A percentile compares a stretch with the other conserved stretches of the same genome.
These are phyloP conservation scores for Pestalotiopsis sp. DNA, from an alignment of 2,329 filamentous ascomycete species.

Conservation along the genomic window DNA sequence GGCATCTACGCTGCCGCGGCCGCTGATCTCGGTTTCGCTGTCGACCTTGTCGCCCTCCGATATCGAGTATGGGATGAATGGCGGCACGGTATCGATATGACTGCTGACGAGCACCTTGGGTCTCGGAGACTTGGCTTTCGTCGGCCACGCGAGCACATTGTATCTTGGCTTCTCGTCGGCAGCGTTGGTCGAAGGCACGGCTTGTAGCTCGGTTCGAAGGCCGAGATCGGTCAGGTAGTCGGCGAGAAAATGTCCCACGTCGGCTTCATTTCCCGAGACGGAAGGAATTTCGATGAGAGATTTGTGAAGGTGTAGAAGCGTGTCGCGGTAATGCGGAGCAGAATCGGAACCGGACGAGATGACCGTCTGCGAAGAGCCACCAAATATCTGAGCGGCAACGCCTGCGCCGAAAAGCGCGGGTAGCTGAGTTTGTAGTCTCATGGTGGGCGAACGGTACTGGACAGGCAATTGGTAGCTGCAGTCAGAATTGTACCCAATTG, in stretches of 20 bases:
- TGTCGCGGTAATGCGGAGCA: slow-evolving; percentile 39
- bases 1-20: slow-evolving; percentile 75
- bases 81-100: slow-evolving; percentile 81
- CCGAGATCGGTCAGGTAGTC: slow-evolving; percentile 59
- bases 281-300: slow-evolving; percentile 76
- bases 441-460: not conserved
- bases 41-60: slow-evolving; percentile 43
- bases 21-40: slow-evolving; percentile 60
- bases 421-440: slow-evolving; percentile 4
- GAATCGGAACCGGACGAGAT: slow-evolving; percentile 23
- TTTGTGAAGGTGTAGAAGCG: slow-evolving; percentile 73
- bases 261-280: slow-evolving; percentile 68
- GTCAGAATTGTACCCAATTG: not conserved
- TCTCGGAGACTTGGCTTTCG: slow-evolving; percentile 46
- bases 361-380: slow-evolving; percentile 4
- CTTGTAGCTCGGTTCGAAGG: slow-evolving; percentile 47
- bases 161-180: slow-evolving; percentile 49
- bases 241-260: slow-evolving; percentile 69
- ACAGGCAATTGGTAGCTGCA: too few relatives aligned
- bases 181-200: slow-evolving; percentile 37
- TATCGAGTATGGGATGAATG: slow-evolving; percentile 70
- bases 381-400: not conserved
- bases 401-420: not conserved
- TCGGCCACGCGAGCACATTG: slow-evolving; percentile 75
- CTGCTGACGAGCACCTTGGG: slow-evolving; percentile 71